Conservation (phyloP, 805 yeast genomes). For the Kodamaea nitidulidarum region DNA sequence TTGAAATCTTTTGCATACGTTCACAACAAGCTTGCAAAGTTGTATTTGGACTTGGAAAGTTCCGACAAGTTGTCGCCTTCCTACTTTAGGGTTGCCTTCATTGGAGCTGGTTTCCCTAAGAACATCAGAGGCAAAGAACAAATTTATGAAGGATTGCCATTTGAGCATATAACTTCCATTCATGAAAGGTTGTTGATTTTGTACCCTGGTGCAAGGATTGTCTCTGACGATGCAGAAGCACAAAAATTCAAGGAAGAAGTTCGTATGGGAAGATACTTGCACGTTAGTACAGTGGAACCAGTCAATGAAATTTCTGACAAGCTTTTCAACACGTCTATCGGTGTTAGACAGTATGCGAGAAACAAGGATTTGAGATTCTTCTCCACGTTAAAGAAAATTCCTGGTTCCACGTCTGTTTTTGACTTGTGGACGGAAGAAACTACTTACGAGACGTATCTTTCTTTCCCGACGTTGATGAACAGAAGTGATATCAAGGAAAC, state of each 20-base stretch:
- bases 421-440: constrained; percentile 89
- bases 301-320: constrained; percentile 48
- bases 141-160: constrained; percentile 81
- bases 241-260: constrained; percentile 43
- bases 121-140: constrained; percentile 72
- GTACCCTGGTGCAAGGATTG: constrained; percentile 77
- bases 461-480: constrained; percentile 87
- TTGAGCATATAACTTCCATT: constrained; percentile 81
- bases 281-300: constrained; percentile 71
- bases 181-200: constrained; percentile 69
- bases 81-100: constrained; percentile 72
- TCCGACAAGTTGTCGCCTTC: constrained; percentile 73
- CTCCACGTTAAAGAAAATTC: constrained; percentile 63
- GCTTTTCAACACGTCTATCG: constrained; percentile 47
- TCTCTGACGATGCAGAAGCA: constrained; percentile 58
- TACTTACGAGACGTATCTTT: constrained; percentile 65
- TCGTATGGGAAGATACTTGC: constrained; percentile 64
- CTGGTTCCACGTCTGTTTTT: constrained; percentile 65
- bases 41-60: constrained; percentile 64
- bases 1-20: constrained; percentile 70
- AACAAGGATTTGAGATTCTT: constrained; percentile 70
- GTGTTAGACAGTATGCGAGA: constrained; percentile 70
- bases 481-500: constrained; percentile 63
- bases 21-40: constrained; percentile 60
- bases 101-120: constrained; percentile 81